phyloP scores from a whole-genome alignment of 2,329 filamentous ascomycete genomes.

The Calonectria pseudoturangicola region DNA sequence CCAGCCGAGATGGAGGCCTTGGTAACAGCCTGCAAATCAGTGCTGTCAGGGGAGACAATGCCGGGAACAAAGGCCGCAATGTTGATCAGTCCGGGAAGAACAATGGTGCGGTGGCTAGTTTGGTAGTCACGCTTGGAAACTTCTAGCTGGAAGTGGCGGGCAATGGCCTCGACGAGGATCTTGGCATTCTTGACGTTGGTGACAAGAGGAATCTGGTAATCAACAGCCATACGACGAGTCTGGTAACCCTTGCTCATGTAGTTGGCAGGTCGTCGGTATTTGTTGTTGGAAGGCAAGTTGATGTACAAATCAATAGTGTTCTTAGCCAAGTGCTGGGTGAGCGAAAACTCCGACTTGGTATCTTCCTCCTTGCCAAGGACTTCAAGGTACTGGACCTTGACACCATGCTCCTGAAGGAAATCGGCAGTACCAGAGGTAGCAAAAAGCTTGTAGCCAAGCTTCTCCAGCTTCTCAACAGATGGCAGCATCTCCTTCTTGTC shows the following conservation, averaged over 20 bases:
- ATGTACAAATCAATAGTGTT: slow-evolving; percentile 99
- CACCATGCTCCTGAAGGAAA: slow-evolving; percentile 93
- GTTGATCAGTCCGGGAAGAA: slow-evolving; percentile 85
- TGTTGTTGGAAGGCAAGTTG: slow-evolving; percentile 99
- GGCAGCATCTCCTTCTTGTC: slow-evolving; percentile 98
- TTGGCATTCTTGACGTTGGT: slow-evolving; percentile 99
- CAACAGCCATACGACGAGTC: slow-evolving; percentile 97
- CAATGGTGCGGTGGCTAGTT: slow-evolving; percentile 87
- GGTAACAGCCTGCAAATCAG: slow-evolving; percentile 81
- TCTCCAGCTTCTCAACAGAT: slow-evolving; percentile 90
- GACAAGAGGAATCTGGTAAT: slow-evolving; percentile 96
- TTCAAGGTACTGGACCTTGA: slow-evolving; percentile 95
- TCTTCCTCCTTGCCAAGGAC: slow-evolving; percentile 87
- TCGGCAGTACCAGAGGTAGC: slow-evolving; percentile 97
- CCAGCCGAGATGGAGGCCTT: slow-evolving; percentile 84
- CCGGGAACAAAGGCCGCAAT: slow-evolving; percentile 87
- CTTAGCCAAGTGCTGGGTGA: slow-evolving; percentile 97
- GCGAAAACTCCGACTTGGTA: slow-evolving; percentile 95
- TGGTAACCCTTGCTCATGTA: slow-evolving; percentile 99
- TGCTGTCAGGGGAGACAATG: slow-evolving; percentile 77
- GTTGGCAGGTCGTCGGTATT: slow-evolving; percentile 95
- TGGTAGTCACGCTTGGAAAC: slow-evolving; percentile 92
- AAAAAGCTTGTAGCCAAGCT: slow-evolving; percentile 95
- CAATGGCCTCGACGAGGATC: slow-evolving; percentile 94
- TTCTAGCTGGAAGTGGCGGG: slow-evolving; percentile 89